A percentile compares a stretch with the other conserved stretches of the same genome.
phyloP scores from a whole-genome alignment of 2,329 filamentous ascomycete genomes.

The Diaporthe citri region DNA sequence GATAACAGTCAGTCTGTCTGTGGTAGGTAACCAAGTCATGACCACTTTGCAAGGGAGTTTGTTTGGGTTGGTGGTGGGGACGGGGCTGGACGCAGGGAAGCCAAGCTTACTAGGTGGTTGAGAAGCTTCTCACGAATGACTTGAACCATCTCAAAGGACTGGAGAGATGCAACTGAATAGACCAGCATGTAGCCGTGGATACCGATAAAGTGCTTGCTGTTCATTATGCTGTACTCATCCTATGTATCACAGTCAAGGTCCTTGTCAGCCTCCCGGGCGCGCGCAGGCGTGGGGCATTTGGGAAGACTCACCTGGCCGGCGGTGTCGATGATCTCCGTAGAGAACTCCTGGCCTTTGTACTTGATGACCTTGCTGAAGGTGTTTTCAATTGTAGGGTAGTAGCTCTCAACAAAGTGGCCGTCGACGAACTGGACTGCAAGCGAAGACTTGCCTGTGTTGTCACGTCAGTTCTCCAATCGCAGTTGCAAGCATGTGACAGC shows the following conservation, averaged over 20 bases:
- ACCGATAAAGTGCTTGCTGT: slow-evolving; percentile 98
- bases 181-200: slow-evolving; percentile 99
- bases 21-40: not conserved
- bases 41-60: not conserved
- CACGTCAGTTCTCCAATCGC: slow-evolving; percentile 32
- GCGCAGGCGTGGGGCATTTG: not conserved
- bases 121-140: slow-evolving; percentile 98
- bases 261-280: slow-evolving; percentile 5
- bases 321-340: slow-evolving; percentile 98
- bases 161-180: slow-evolving; percentile 94
- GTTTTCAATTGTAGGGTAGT: slow-evolving; percentile 99
- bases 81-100: not conserved
- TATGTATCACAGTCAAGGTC: slow-evolving; percentile 50
- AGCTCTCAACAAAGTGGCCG: slow-evolving; percentile 97
- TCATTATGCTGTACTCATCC: slow-evolving; percentile 99
- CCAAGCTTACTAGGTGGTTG: slow-evolving; percentile 84
- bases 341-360: slow-evolving; percentile 91
- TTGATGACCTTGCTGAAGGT: slow-evolving; percentile 97
- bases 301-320: slow-evolving; percentile 81
- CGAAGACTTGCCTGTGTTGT: slow-evolving; percentile 86
- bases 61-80: not conserved
- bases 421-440: slow-evolving; percentile 98
- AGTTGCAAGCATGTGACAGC: slow-evolving; percentile 39
- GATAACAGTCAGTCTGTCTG: slow-evolving; percentile 5
- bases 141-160: slow-evolving; percentile 97